These are phyloP conservation scores for Verticillium klebahnii DNA, from an alignment of 2,329 filamentous ascomycete species.

Conservation along the genomic window DNA sequence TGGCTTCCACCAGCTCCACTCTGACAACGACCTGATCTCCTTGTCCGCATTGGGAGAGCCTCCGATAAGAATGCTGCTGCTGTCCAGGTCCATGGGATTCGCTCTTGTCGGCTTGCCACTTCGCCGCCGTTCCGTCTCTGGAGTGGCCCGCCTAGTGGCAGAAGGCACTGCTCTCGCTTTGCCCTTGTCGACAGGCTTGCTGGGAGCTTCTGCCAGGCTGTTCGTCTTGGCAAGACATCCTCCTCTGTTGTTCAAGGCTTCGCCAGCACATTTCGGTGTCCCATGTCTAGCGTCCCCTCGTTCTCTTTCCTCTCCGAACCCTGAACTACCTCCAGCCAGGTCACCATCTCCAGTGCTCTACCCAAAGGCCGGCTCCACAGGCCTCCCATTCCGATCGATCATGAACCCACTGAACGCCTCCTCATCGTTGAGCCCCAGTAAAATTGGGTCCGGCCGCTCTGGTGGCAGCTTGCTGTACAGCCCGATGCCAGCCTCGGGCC, in stretches of 20 bases:
- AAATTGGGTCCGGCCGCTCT: conserved; percentile 30
- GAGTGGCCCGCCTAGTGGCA: not conserved
- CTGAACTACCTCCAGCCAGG: not conserved
- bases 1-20: not conserved
- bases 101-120: not conserved
- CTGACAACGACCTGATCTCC: not conserved
- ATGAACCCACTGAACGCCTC: conserved; percentile 40
- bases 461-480: conserved; percentile 32
- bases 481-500: conserved; percentile 33
- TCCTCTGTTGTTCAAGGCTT: not conserved
- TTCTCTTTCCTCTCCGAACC: not conserved
- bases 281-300: not conserved
- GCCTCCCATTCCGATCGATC: conserved; percentile 31
- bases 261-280: not conserved
- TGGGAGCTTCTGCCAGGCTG: not conserved
- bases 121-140: not conserved
- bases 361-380: conserved; percentile 20
- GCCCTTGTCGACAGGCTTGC: not conserved
- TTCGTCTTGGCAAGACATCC: not conserved
- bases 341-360: not conserved
- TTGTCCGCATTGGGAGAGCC: not conserved
- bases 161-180: not conserved
- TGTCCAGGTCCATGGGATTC: not conserved
- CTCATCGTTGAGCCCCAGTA: conserved; percentile 35
- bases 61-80: not conserved